Evolutionary conservation across 73 alveolate species (phyloP), one percentile per base, ranked within the genome.

Genomic region (Stentor coeruleus): DNA sequence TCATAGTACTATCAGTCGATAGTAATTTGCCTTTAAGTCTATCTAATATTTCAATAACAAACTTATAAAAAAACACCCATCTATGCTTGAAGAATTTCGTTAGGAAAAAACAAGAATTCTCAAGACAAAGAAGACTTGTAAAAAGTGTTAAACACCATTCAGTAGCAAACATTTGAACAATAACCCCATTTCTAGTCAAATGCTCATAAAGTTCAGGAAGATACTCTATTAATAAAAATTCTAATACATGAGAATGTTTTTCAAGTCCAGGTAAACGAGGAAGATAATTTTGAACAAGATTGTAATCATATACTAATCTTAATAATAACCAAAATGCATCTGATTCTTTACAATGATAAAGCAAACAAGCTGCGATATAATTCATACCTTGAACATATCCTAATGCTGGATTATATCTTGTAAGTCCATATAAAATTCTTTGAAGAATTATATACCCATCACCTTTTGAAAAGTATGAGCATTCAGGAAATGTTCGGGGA

Each of bases 381-480:
- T 66, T 66, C 79, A 66, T 66, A 1, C 79, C 79, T 66, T 66
- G 79, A 31, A 66, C 79, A 2, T 66, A 66, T 20, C 79, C 79
- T 20, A 66, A 31, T 37, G n/a, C 37, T 1, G 79, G 79, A 2
- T 66, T 66, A 31, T 66, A 66, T 66, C 37, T 66, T 1, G 79
- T 15, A 31, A 20, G 14, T 33, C 49, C 79, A 11, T 20, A 66
- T 20, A 66, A 31, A 20, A 66, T 33, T 66, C 79, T 20, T 33
- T 66, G n/a, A 15, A 66, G 39, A 20, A 66, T 33, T 11, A 26
- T 33, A 20, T 20, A 20, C n/a, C 79, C 79, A 31, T 33, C 37
- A 11, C 79, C 79, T 2, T 66, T 20, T 20, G 40, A 20, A 2
- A 66, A 66, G 2, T 66, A 66, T 28, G 79, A 31, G 0, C 11